phyloP scores from a whole-genome alignment of 2,329 filamentous ascomycete species.

The Colletotrichum endophyticum region DNA sequence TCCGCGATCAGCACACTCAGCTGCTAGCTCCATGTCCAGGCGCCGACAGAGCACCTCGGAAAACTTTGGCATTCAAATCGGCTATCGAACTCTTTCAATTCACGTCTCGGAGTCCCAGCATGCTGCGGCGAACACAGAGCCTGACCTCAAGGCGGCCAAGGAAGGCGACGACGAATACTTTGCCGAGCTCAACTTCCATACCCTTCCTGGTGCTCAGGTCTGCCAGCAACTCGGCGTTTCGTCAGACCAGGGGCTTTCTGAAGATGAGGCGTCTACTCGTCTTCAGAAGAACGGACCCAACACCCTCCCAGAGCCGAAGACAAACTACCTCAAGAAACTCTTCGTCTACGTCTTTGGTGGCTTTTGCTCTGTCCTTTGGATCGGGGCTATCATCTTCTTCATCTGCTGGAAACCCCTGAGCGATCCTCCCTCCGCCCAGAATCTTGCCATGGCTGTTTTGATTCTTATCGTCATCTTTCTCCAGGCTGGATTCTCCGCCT shows the following conservation, averaged over 20 bases:
- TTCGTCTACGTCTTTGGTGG: not conserved
- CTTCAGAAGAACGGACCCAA: not conserved
- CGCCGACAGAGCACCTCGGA: not conserved
- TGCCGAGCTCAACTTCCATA: not conserved
- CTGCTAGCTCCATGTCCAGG: not conserved
- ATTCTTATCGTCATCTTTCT: conserved; percentile 52
- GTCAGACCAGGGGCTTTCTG: not conserved
- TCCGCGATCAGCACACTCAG: not conserved
- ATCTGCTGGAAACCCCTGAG: conserved; percentile 53
- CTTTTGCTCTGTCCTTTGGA: not conserved
- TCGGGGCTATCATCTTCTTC: conserved; percentile 21
- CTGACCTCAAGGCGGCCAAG: not conserved
- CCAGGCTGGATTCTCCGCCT: conserved; percentile 50
- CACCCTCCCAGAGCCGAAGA: not conserved
- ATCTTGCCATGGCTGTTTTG: conserved; percentile 50
- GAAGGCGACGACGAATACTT: not conserved
- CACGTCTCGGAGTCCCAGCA: not conserved
- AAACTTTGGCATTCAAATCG: not conserved
- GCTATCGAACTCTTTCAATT: not conserved
- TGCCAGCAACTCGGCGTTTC: not conserved
- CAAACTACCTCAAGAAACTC: not conserved
- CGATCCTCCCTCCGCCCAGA: conserved; percentile 45
- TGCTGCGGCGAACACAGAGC: not conserved
- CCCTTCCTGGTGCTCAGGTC: not conserved
- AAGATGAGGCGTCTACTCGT: not conserved